A percentile compares a stretch with the other conserved stretches of the same genome.
phyloP scores from a whole-genome alignment of 192 early-diverging fungal species.

The Coemansia sp. region DNA sequence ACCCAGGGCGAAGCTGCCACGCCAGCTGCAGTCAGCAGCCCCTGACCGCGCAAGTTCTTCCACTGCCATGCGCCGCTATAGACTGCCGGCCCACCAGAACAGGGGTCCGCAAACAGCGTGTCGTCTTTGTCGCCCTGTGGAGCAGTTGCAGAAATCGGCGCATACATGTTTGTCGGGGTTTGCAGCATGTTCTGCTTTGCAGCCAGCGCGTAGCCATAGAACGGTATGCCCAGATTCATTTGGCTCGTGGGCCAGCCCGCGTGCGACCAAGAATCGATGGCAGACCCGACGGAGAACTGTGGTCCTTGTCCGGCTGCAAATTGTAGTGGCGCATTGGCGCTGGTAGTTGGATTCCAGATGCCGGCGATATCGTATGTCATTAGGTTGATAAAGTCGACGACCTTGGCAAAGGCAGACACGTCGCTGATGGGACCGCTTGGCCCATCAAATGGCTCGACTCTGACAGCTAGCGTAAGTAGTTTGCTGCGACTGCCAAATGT shows the following conservation, averaged over 20 bases:
- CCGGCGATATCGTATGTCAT: conserved; percentile 68
- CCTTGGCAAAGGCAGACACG: conserved; percentile 59
- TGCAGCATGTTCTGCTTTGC: conserved; percentile 10
- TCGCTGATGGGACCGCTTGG: conserved; percentile 53
- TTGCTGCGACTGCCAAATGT: conserved; percentile 49
- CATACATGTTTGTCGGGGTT: conserved; percentile 19
- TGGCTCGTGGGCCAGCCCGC: conserved; percentile 60
- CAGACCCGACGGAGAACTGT: conserved; percentile 34
- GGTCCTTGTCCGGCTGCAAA: conserved; percentile 7
- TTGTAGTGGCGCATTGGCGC: conserved; percentile 62
- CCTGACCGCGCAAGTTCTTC: conserved; percentile 60
- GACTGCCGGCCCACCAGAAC: conserved; percentile 43
- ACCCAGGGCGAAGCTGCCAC: conserved; percentile 57
- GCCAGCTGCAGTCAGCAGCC: conserved; percentile 17
- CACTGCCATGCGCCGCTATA: conserved; percentile 65
- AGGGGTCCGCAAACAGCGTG: conserved; percentile 55
- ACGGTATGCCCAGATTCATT: conserved; percentile 60
- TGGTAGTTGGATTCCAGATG: conserved; percentile 55
- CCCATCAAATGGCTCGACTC: conserved; percentile 61
- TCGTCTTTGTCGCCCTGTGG: conserved; percentile 60
- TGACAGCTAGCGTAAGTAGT: conserved; percentile 65
- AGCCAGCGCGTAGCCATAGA: conserved; percentile 57
- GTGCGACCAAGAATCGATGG: conserved; percentile 53
- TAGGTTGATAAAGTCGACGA: conserved; percentile 65
- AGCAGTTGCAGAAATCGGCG: conserved; percentile 6